Percentiles rank a stretch among this genome's conserved stretches.
Conservation (phyloP, 768 basidiomycete species). For the Suillus tomentosus region DNA sequence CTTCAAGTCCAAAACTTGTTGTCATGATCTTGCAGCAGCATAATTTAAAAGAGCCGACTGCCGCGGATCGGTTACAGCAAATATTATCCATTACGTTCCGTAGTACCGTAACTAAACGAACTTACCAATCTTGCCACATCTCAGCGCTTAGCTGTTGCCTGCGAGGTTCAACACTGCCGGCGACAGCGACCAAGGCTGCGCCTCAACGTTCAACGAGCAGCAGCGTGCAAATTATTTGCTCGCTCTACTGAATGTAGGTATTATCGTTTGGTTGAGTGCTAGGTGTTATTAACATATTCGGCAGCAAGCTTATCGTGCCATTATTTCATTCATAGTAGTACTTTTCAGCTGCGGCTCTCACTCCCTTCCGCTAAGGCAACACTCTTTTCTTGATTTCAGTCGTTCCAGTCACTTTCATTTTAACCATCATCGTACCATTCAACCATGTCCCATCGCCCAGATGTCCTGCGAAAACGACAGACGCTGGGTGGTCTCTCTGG, state of each 20-base stretch:
- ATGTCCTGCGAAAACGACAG: constrained; percentile 19
- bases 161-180: neutral
- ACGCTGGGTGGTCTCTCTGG: constrained; percentile 19
- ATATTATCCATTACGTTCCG: neutral
- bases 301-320: neutral
- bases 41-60: neutral
- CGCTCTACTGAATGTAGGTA: constrained; percentile 1
- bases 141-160: neutral
- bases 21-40: no score
- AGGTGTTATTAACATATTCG: no score
- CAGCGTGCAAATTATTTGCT: constrained; percentile 4
- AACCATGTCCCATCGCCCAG: constrained; percentile 22
- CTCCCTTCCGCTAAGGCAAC: constrained; percentile 27
- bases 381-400: constrained; percentile 22
- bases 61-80: neutral
- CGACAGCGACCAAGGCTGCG: neutral
- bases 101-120: neutral
- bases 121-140: neutral
- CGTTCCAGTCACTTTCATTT: constrained; percentile 11
- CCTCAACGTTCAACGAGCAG: constrained; percentile 1
- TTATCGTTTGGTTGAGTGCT: neutral
- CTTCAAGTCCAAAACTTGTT: neutral
- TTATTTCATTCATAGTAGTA: neutral
- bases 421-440: neutral
- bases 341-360: constrained; percentile 8